A percentile compares a stretch with the other conserved stretches of the same genome.
Conservation (phyloP, 352 stramenopile species). For the Phytophthora crassamura region DNA sequence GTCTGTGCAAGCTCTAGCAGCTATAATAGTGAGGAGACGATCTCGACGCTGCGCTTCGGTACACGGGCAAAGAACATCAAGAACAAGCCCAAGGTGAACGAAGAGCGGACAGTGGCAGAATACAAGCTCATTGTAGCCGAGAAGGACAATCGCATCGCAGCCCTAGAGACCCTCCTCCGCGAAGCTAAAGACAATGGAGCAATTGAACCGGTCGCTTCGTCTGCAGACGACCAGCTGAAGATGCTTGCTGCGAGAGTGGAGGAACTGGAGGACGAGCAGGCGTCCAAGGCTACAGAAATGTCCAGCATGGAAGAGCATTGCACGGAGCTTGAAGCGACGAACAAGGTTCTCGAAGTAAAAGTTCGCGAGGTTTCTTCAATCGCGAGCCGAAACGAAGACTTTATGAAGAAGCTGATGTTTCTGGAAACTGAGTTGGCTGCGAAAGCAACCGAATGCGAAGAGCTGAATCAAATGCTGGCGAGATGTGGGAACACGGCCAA, state of each 20-base stretch:
- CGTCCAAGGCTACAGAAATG: slow-evolving; percentile 59
- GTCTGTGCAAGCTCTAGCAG: slow-evolving; percentile 70
- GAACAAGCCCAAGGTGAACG: slow-evolving; percentile 82
- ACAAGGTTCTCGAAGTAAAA: slow-evolving; percentile 47
- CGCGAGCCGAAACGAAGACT: slow-evolving; percentile 56
- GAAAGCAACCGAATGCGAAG: slow-evolving; percentile 56
- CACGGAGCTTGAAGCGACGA: slow-evolving; percentile 51
- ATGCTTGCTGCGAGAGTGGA: slow-evolving; percentile 58
- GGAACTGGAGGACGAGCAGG: slow-evolving; percentile 67
- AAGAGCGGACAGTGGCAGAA: slow-evolving; percentile 90
- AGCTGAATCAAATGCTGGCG: slow-evolving; percentile 50
- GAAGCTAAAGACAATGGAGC: slow-evolving; percentile 23
- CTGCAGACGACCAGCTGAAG: slow-evolving; percentile 53
- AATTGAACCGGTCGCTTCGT: slow-evolving; percentile 32
- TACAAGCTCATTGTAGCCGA: slow-evolving; percentile 70
- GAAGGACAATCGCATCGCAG: slow-evolving; percentile 63
- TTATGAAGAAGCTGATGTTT: slow-evolving; percentile 56
- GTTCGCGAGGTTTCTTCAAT: slow-evolving; percentile 48
- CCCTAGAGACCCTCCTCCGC: slow-evolving; percentile 45
- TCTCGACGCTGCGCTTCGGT: slow-evolving; percentile 80
- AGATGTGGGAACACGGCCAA: slow-evolving; percentile 22
- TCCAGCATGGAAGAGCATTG: slow-evolving; percentile 63
- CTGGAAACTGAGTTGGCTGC: slow-evolving; percentile 57
- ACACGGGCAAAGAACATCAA: slow-evolving; percentile 81
- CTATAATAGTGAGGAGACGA: slow-evolving; percentile 77